These are phyloP conservation scores for Typha latifolia DNA, from an alignment of 176 grass and related monocot genomes.

Conservation along the genomic window DNA sequence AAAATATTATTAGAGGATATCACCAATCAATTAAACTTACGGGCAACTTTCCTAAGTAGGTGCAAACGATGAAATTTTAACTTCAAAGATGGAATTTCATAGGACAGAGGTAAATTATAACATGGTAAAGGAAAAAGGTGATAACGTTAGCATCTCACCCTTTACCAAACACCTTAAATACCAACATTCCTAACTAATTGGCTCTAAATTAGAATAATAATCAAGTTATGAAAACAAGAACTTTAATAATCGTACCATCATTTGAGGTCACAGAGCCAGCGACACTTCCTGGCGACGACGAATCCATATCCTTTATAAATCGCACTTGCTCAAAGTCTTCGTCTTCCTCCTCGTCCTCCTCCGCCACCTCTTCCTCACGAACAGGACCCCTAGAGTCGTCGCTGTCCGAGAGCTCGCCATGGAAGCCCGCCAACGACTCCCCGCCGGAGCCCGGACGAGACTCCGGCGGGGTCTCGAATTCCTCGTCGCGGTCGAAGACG, in stretches of 20 bases:
- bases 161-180: too few species aligned
- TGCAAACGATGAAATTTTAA: too few species aligned
- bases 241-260: constrained; percentile 36
- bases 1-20: background rate
- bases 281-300: constrained; percentile 62
- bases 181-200: too few species aligned
- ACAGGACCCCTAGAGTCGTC: background rate
- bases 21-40: background rate
- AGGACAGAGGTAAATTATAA: too few species aligned
- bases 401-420: constrained; percentile 2
- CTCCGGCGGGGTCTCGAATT: constrained; percentile 54
- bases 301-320: constrained; percentile 39
- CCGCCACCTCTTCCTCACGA: background rate
- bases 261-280: constrained; percentile 55
- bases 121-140: too few species aligned
- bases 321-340: constrained; percentile 24
- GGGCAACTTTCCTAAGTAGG: background rate
- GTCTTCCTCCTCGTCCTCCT: constrained; percentile 30
- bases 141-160: too few species aligned
- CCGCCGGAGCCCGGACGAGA: background rate
- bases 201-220: too few species aligned
- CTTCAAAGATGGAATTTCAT: too few species aligned
- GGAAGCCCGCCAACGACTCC: background rate
- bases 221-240: constrained; percentile 2
- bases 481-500: constrained; percentile 89